Base-by-base conservation (phyloP, 2,329 filamentous ascomycete genomes). In the Phyllosticta citriasiana region DNA sequence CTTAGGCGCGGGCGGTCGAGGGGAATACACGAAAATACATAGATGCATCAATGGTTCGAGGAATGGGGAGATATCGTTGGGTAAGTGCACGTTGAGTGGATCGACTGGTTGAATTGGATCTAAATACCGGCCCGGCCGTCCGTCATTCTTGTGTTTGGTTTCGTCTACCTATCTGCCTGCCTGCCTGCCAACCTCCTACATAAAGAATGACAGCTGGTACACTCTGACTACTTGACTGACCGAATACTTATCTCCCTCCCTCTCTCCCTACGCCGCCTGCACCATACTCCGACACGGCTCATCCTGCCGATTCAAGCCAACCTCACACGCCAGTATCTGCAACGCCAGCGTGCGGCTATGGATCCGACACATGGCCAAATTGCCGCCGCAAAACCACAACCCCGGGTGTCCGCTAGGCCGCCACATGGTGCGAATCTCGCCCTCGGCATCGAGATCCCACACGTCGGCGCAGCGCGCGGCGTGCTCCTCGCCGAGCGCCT, bases 401-500 rank as follows among this genome's bases (percentile, higher is more conserved):
- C 71, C 69, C 0, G 73, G 73, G 54, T 76, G 69, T 1, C 73
- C 73, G n/a, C 67, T 72, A 2, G 71, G 71, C 57, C 74, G 66
- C 74, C 73, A 75, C 69, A 73, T 74, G 70, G 75, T 55, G 16
- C 35, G 24, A 30, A 25, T 19, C 62, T 74, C 71, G 12, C 71
- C 70, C 64, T 77, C 75, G 0, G 68, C 67, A 56, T 77, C 73
- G n/a, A 78, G 55, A 56, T 69, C 69, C 69, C 74, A 76, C 9
- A 76, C 71, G 60, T 85, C 83, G 2, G 75, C 74, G 4, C 85
- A 78, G 26, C 77, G 76, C 57, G 84, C 80, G 0, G 83, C 85
- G 9, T 88, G 76, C 19, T 80, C 77, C 30, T 85, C 79, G 0
- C 86, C 87, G 59, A 89, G 78, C 22, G 87, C 81, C 33, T 77